Evolutionary conservation across 768 basidiomycete genomes (phyloP), one percentile per base, ranked within the genome.

Genomic region (Grammothele lineata): DNA sequence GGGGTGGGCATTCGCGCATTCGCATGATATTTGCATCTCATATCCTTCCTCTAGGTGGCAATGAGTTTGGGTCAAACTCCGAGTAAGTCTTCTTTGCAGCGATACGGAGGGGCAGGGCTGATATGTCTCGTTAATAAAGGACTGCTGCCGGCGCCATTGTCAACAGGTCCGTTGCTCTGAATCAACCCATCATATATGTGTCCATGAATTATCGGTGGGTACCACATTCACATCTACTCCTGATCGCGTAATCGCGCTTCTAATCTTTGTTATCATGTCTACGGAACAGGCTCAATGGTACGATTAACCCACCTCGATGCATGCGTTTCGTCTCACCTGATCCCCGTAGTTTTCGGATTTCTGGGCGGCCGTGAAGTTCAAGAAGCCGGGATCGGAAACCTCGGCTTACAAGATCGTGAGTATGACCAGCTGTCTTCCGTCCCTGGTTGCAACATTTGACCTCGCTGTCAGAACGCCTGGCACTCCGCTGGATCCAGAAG

Each of bases 131-230:
- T 36, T 21, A 11, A 12, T 10, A 15, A 17, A n/a, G 32, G 72
- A 70, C 46, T 69, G 73, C 47, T 56, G 76, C 75, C 10, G 60
- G 52, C 0, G 48, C 49, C 5, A 65, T 78, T 35, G 76, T 80
- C 4, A 45, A 60, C 11, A 66, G 72, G n/a, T 79, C 77, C 0
- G 64, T 75, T 11, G 56, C 60, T 1, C 48, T 78, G 12, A 64
- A 63, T 1, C 53, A 64, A 35, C 76, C 77, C 1, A 66, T 76
- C 12, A 57, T 81, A 23, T 78, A 71, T 50, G 77, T 80, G 14
- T 73, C 70, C 50, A 71, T 77, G 64, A 80, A 80, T 54, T 80
- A 81, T 43, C 62, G 68, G 67, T 67, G 21, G 37, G 60, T n/a
- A n/a, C n/a, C n/a, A n/a, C n/a, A n/a, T n/a, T n/a, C 37, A 17